Base-by-base conservation (phyloP, 805 yeast genomes). In the Priceomyces melissophilus region DNA sequence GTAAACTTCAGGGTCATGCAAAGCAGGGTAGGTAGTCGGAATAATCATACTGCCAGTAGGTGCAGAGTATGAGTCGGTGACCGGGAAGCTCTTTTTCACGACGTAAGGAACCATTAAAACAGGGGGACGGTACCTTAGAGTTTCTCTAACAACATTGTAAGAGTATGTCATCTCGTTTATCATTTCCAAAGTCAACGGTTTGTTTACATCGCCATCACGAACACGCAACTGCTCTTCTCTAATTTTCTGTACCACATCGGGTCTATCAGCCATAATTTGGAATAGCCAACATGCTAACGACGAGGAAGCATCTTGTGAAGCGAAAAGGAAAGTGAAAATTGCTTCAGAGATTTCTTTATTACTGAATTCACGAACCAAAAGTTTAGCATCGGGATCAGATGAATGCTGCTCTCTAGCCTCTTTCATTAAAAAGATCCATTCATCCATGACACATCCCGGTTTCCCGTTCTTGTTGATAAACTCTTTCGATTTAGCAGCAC, bases 31-130 rank as follows among this genome's bases (percentile, higher is more conserved):
- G 50, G 88, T 67, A 5, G 97, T 87, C 45, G 99, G 99, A 53
- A 93, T 88, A 52, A 93, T 76, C 99, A 93, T 93, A 20, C 97
- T 75, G 35, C 98, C 98, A 69, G 89, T 90, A 61, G 99, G 99
- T 38, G 89, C 96, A 20, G 91, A 81, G 69, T 93, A 93, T 42
- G 73, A 77, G 11, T 84, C 83, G 30, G 87, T 77, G 39, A 93
- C 81, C 32, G 95, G 95, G 75, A 86, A 93, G 10, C 77, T 69
- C 62, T 88, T 75, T 75, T 93, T 93, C 40, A 78, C 96, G 45
- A 87, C 88, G 61, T 93, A 93, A 39, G 99, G 99, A 46, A 93
- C 98, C 99, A 93, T 93, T 43, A 90, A 58, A 47, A 93, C 99
- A 3, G 99, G 99, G 20, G 99, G 99, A 67, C 98, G 83, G 72